A percentile compares a stretch with the other conserved stretches of the same genome.
Conservation (phyloP, 2,329 filamentous ascomycete species). For the Trichoderma sp. region DNA sequence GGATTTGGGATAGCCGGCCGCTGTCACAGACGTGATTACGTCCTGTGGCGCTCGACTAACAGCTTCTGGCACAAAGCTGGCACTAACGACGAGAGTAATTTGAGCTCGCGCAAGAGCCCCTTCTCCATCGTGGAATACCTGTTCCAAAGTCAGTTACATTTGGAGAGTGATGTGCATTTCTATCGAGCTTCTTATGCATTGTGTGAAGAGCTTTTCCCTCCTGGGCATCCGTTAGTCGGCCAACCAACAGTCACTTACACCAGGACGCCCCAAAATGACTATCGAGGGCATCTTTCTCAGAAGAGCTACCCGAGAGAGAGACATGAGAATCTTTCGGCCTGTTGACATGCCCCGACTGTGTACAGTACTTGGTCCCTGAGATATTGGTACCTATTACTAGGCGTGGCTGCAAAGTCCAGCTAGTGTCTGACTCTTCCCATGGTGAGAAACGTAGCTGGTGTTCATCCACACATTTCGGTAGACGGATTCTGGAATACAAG, state of each 20-base stretch:
- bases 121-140: background rate
- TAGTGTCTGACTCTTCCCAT: background rate
- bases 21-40: slow-evolving; percentile 6
- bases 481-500: background rate
- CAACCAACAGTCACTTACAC: background rate
- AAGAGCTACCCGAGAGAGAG: background rate
- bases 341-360: background rate
- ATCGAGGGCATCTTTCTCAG: background rate
- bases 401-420: background rate
- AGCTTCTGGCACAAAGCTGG: background rate
- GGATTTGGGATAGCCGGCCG: slow-evolving; percentile 4
- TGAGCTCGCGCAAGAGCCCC: background rate
- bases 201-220: background rate
- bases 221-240: background rate
- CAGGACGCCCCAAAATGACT: background rate
- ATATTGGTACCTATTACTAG: background rate
- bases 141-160: background rate
- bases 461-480: background rate
- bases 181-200: background rate
- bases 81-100: background rate
- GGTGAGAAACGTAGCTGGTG: background rate
- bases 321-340: background rate
- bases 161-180: background rate
- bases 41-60: slow-evolving; percentile 7
- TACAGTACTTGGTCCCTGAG: background rate